Conservation (phyloP, 2,329 filamentous ascomycete species). For the Botrytis sinoallii region DNA sequence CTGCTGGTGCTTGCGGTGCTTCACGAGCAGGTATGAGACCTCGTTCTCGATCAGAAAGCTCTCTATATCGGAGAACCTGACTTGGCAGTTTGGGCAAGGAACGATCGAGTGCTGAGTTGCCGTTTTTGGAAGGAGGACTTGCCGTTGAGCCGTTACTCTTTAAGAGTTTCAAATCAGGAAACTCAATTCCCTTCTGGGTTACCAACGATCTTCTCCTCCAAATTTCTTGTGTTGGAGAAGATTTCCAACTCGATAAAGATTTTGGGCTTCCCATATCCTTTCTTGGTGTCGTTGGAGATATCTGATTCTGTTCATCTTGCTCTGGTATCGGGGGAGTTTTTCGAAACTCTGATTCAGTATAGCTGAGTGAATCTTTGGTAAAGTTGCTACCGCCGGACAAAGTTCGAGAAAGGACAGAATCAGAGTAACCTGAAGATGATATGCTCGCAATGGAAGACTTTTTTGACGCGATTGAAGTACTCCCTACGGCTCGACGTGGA, state of each 20-base stretch:
- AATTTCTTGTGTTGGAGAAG: slow-evolving; percentile 31
- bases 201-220: slow-evolving; percentile 35
- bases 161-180: slow-evolving; percentile 35
- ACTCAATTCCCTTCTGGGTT: slow-evolving; percentile 30
- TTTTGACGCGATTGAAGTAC: slow-evolving; percentile 19
- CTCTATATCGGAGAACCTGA: slow-evolving; percentile 24
- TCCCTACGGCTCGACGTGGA: slow-evolving; percentile 33
- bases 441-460: slow-evolving; percentile 27
- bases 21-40: slow-evolving; percentile 33
- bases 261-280: slow-evolving; percentile 17
- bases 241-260: slow-evolving; percentile 24
- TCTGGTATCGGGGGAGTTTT: slow-evolving; percentile 29
- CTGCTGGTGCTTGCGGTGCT: slow-evolving; percentile 32
- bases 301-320: slow-evolving; percentile 27
- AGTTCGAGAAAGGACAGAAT: slow-evolving; percentile 23
- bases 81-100: slow-evolving; percentile 24
- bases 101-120: slow-evolving; percentile 23
- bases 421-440: slow-evolving; percentile 33
- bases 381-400: slow-evolving; percentile 30
- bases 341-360: slow-evolving; percentile 28
- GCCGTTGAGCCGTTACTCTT: slow-evolving; percentile 37
- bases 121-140: slow-evolving; percentile 28
- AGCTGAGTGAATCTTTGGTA: slow-evolving; percentile 31
- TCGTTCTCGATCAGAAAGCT: slow-evolving; percentile 27
- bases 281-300: slow-evolving; percentile 19